Base-by-base conservation (phyloP, 345 rosid species). In the Populus deltoides region DNA sequence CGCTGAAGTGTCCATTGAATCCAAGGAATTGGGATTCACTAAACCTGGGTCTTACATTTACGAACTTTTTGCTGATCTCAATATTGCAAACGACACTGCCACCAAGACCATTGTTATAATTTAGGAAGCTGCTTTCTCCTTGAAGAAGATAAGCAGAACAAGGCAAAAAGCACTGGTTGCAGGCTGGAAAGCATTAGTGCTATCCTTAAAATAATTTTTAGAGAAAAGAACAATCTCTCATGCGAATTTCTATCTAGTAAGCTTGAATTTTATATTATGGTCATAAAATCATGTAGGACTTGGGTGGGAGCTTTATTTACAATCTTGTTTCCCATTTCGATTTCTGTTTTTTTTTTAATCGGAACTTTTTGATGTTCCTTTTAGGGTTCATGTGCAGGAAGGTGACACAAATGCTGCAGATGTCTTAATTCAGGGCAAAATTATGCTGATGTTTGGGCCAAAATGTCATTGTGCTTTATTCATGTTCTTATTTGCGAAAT, bases 41-140 rank as follows among this genome's bases (percentile, higher is more conserved):
- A 89, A 85, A 91, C 97, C 99, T 36, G 98, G 99, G 80, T 90
- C 92, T 43, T 93, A 91, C 88, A 89, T 93, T 36, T 93, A 92
- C 85, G 93, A 93, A 77, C 73, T 96, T 78, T 93, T 93, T 73
- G 81, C 88, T 74, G 93, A 89, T 73, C 94, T 96, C 62, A 93
- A 93, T 84, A 90, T 96, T 81, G 92, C 92, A 25, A 86, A 85
- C 66, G 89, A 89, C 74, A 96, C 98, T 85, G 88, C 92, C 70
- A 82, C 89, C 74, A 91, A 91, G 82, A 91, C 93, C 80, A 89
- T 89, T 70, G 86, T 76, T 74, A 92, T 84, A 61, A 84, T 92
- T 59, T 93, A 93, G 88, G 93, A 89, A 67, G 99, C 97, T 80
- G 86, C 84, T 76, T 81, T 75, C 90, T 93, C 68, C 86, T 96